Evolutionary conservation across 768 basidiomycete genomes (phyloP).

Genomic region (Termitomyces sp.): DNA sequence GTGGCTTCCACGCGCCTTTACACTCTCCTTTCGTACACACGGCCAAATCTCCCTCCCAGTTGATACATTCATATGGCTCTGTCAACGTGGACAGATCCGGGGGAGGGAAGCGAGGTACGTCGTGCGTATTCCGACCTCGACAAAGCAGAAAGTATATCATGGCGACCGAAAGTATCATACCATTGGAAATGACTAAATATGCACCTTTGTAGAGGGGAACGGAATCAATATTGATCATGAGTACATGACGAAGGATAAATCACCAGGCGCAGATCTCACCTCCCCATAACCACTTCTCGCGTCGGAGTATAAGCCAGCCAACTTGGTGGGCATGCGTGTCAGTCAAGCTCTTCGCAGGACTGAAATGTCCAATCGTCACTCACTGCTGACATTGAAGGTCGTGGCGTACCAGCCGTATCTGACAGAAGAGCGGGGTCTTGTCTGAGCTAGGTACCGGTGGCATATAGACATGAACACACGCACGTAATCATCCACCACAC

Average conservation of each 20-base stretch:
- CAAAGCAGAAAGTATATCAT: conserved; percentile 34
- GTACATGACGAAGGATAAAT: not conserved
- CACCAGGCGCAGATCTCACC: no score
- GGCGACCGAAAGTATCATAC: conserved; percentile 25
- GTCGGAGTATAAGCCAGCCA: conserved; percentile 29
- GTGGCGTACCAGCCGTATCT: conserved; percentile 36
- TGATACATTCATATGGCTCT: conserved; percentile 41
- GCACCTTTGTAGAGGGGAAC: conserved; percentile 20
- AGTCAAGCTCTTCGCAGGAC: not conserved
- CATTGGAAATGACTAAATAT: conserved; percentile 29
- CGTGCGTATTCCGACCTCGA: conserved; percentile 32
- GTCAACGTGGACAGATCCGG: conserved; percentile 31
- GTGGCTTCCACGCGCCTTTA: conserved; percentile 41
- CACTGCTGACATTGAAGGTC: conserved; percentile 32
- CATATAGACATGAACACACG: conserved; percentile 2
- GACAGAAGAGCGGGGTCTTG: not conserved
- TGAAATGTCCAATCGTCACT: conserved; percentile 3
- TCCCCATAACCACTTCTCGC: conserved; percentile 20
- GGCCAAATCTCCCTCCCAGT: conserved; percentile 30
- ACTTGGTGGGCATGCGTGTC: conserved; percentile 17
- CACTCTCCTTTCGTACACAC: conserved; percentile 35
- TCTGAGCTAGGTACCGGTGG: no score
- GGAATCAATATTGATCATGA: not conserved
- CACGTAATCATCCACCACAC: conserved; percentile 27
- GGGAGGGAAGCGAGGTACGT: conserved; percentile 25